Conservation (phyloP, 2,329 filamentous ascomycete species). For the Botryotinia convoluta region DNA sequence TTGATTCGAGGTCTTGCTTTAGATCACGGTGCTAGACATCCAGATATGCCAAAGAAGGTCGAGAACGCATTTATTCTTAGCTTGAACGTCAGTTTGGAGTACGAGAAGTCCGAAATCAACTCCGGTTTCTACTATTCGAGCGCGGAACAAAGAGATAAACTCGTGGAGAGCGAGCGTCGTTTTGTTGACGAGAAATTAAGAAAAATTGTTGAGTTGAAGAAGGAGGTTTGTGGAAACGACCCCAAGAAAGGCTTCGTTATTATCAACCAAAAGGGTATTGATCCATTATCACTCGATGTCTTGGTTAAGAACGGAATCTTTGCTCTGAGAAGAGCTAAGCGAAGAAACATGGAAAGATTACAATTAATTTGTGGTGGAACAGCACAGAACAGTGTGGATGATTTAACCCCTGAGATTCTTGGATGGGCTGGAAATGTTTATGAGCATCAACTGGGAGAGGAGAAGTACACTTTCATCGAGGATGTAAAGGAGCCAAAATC, state of each 20-base stretch:
- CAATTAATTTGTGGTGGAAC: constrained; percentile 90
- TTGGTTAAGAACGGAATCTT: constrained; percentile 98
- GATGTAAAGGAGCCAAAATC: constrained; percentile 99
- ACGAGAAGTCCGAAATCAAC: constrained; percentile 99
- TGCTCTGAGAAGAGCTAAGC: constrained; percentile 89
- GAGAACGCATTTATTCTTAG: constrained; percentile 95
- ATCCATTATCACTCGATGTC: constrained; percentile 91
- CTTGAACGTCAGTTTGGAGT: constrained; percentile 94
- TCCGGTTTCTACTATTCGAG: constrained; percentile 98
- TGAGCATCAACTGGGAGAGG: constrained; percentile 94
- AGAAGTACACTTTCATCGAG: constrained; percentile 98
- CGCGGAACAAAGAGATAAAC: constrained; percentile 94
- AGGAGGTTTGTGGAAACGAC: constrained; percentile 91
- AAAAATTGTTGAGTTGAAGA: constrained; percentile 98
- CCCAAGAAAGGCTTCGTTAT: constrained; percentile 94
- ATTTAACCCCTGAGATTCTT: constrained; percentile 80
- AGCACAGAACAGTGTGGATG: constrained; percentile 95
- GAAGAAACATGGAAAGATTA: constrained; percentile 97
- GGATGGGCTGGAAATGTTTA: constrained; percentile 97
- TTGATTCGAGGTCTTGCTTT: constrained; percentile 89
- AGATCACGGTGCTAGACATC: constrained; percentile 93
- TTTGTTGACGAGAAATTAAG: constrained; percentile 96
- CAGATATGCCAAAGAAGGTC: constrained; percentile 95
- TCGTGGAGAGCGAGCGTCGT: constrained; percentile 93
- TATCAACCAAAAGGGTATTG: constrained; percentile 99